Conservation (phyloP, 495 filamentous ascomycete genomes). For the Hypoxylon intermedium region DNA sequence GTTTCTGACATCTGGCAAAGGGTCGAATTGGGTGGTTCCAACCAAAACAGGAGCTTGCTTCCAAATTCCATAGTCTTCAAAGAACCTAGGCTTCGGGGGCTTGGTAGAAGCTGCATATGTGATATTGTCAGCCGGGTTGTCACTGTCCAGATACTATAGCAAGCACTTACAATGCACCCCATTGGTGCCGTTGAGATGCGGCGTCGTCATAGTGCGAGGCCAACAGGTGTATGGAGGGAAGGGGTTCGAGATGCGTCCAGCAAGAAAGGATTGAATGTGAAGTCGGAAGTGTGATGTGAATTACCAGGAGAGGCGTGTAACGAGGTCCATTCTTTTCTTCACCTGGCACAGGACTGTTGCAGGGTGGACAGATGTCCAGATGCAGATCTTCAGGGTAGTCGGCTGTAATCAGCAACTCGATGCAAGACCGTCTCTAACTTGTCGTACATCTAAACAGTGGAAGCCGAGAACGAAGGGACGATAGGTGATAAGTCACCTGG, state of each 20-base stretch:
- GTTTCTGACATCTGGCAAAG: slow-evolving; percentile 67
- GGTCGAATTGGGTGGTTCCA: slow-evolving; percentile 69
- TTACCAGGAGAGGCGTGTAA: slow-evolving; percentile 25
- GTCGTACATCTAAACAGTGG: slow-evolving; percentile 19
- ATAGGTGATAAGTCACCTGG: neutral
- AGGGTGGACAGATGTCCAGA: slow-evolving; percentile 37
- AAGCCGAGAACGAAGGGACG: neutral
- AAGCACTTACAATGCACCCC: slow-evolving; percentile 38
- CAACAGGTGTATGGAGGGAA: slow-evolving; percentile 1
- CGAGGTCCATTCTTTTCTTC: slow-evolving; percentile 32
- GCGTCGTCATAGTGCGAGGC: slow-evolving; percentile 35
- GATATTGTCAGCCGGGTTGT: slow-evolving; percentile 12
- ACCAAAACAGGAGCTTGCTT: slow-evolving; percentile 69
- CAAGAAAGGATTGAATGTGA: neutral
- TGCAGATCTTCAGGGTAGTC: slow-evolving; percentile 34
- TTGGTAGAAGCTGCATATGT: slow-evolving; percentile 23
- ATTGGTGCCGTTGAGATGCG: slow-evolving; percentile 37
- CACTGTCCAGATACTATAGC: slow-evolving; percentile 1
- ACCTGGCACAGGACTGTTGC: slow-evolving; percentile 21
- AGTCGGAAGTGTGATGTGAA: slow-evolving; percentile 13
- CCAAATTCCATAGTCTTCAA: slow-evolving; percentile 64
- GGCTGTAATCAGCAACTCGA: slow-evolving; percentile 29
- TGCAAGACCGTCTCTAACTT: slow-evolving; percentile 28
- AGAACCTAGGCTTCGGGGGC: slow-evolving; percentile 47
- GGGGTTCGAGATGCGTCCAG: neutral